phyloP scores from a whole-genome alignment of 2,329 filamentous ascomycete genomes.

The Triangularia verruculosa region DNA sequence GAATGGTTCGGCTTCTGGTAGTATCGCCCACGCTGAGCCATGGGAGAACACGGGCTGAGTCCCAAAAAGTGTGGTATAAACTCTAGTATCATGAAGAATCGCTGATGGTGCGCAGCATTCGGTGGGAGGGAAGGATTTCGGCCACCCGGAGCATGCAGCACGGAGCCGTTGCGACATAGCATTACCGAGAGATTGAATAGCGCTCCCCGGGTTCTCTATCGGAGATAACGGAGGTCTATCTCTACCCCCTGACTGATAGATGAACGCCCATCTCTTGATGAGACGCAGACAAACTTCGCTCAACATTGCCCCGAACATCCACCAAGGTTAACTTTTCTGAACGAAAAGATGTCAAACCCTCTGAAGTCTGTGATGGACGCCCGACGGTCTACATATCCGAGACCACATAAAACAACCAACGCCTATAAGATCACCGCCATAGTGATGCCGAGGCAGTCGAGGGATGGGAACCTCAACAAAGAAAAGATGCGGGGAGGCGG shows the following conservation, averaged over 20 bases:
- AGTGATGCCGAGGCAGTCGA: not conserved
- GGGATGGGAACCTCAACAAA: not conserved
- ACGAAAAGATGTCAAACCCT: not conserved
- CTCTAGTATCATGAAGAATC: slow-evolving; percentile 1
- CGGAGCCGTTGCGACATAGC: slow-evolving; percentile 2
- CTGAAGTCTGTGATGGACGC: no score
- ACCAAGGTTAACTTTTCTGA: not conserved
- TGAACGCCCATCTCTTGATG: not conserved
- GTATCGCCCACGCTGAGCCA: not conserved
- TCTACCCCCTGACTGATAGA: not conserved
- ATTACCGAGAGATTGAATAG: slow-evolving; percentile 1
- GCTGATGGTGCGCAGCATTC: slow-evolving; percentile 4
- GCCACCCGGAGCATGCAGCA: slow-evolving; percentile 15
- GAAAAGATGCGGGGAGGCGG: not conserved
- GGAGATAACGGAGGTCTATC: not conserved
- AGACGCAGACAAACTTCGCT: not conserved
- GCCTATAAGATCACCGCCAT: not conserved
- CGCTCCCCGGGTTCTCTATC: not conserved
- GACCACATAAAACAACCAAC: not conserved
- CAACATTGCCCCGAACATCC: not conserved
- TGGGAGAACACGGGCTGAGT: not conserved
- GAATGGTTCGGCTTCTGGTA: not conserved
- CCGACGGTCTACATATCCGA: no score
- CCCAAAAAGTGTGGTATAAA: not conserved
- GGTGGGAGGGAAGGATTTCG: slow-evolving; percentile 21